These are phyloP conservation scores for Medicago ruthenica DNA, from an alignment of 306 rosid species.

Conservation along the genomic window DNA sequence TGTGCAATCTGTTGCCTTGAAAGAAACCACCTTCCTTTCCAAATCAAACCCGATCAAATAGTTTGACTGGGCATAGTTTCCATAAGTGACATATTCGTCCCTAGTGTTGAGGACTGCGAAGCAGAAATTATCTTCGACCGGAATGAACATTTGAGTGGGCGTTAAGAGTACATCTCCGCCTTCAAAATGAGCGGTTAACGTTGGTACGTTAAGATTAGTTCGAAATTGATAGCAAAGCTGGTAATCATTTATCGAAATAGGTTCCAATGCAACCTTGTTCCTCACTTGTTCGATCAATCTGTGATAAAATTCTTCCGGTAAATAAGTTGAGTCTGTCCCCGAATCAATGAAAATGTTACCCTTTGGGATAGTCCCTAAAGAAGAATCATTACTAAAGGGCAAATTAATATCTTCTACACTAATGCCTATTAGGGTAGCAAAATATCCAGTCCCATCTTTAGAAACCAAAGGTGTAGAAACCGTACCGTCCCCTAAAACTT, in stretches of 20 bases:
- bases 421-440: constrained; percentile 50
- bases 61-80: background rate
- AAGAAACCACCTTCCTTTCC: background rate
- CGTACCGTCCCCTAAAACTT: constrained; percentile 46
- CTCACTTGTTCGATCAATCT: constrained; percentile 39
- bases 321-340: background rate
- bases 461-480: constrained; percentile 39
- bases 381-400: constrained; percentile 27
- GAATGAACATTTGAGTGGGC: background rate
- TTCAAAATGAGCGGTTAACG: background rate
- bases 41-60: background rate
- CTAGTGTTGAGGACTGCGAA: background rate
- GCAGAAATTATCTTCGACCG: background rate
- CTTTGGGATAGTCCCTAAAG: background rate
- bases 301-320: constrained; percentile 48
- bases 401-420: constrained; percentile 42
- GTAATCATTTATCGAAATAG: constrained; percentile 19
- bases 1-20: background rate
- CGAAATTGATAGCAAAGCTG: constrained; percentile 49
- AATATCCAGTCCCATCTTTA: constrained; percentile 9
- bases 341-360: constrained; percentile 56
- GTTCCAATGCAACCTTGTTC: constrained; percentile 33
- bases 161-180: background rate
- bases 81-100: background rate
- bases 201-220: constrained; percentile 21